Evolutionary conservation across 202 grass and related monocot genomes (phyloP).

Genomic region (Musa balbisiana): DNA sequence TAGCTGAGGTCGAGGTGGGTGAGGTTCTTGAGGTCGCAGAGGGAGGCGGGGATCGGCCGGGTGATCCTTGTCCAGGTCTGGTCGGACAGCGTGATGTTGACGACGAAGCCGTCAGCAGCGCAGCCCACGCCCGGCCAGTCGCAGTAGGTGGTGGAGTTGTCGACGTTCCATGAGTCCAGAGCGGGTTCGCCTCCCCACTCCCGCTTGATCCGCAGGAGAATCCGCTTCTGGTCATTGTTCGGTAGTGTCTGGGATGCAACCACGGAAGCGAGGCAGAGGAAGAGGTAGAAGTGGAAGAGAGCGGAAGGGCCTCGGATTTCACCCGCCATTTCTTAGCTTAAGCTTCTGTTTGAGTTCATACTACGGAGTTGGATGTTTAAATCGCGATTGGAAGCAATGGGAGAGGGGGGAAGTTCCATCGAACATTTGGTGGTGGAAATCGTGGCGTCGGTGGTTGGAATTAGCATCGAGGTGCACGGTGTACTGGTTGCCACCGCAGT

Average conservation of each 20-base stretch:
- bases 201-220: not conserved
- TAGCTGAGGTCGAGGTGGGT: not conserved
- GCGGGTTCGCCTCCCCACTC: constrained; percentile 1
- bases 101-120: not conserved
- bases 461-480: no score
- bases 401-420: no score
- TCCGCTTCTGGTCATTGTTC: not conserved
- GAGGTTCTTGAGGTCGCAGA: constrained; percentile 15
- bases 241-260: not conserved
- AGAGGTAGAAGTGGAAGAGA: constrained; percentile 1
- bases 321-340: not conserved
- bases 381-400: no score
- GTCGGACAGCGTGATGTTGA: not conserved
- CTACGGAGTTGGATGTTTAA: no score
- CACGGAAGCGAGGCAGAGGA: not conserved
- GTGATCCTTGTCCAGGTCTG: not conserved
- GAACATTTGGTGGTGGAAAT: no score
- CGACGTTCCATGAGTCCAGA: not conserved
- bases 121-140: not conserved
- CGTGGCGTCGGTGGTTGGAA: no score
- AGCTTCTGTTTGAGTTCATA: no score
- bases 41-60: not conserved
- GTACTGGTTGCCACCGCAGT: no score
- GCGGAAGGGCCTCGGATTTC: not conserved
- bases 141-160: not conserved